phyloP scores from a whole-genome alignment of 179 eudicot species.

The Silene noctiflora region DNA sequence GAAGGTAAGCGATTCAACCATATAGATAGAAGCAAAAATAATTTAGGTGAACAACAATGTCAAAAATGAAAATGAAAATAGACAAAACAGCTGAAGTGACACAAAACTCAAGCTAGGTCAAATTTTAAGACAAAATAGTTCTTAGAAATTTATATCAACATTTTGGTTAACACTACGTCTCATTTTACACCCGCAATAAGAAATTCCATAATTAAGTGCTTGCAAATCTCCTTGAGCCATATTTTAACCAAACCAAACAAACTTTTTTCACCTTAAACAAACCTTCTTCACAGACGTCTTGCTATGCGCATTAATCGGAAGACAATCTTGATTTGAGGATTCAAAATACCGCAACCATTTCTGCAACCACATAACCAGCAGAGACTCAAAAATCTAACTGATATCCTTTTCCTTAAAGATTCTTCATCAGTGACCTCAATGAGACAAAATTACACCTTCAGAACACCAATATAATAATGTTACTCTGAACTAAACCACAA shows the following conservation, averaged over 20 bases:
- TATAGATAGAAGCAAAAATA: background rate
- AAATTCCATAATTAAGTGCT: background rate
- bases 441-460: background rate
- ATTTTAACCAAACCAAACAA: constrained; percentile 5
- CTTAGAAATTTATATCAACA: constrained; percentile 1
- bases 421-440: background rate
- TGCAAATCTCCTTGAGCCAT: background rate
- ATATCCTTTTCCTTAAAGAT: background rate
- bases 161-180: background rate
- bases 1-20: background rate
- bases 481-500: background rate
- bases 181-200: background rate
- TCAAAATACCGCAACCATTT: constrained; percentile 73
- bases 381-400: background rate
- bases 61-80: background rate
- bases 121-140: background rate
- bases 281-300: constrained; percentile 84
- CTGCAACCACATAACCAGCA: constrained; percentile 38
- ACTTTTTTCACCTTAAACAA: constrained; percentile 12
- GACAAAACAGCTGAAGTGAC: background rate
- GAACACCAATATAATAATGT: background rate
- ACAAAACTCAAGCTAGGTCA: background rate
- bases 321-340: constrained; percentile 62
- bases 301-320: constrained; percentile 85
- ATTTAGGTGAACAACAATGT: background rate